These are phyloP conservation scores for Metschnikowia reukaufii DNA, from an alignment of 805 yeast genomes.

Conservation along the genomic window DNA sequence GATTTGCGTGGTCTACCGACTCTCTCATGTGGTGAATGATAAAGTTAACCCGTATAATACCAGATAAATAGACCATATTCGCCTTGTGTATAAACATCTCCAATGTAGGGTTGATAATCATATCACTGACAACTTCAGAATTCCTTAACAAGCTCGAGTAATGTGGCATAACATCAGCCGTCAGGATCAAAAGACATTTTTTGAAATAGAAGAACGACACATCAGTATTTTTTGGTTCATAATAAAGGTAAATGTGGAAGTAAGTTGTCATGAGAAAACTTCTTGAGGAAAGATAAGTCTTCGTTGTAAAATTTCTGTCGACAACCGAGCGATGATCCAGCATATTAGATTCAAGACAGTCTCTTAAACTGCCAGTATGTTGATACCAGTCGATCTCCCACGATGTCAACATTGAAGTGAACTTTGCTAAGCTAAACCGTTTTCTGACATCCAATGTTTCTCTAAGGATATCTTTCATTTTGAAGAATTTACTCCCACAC, in stretches of 20 bases:
- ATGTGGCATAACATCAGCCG: conserved; percentile 23
- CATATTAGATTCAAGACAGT: conserved; percentile 8
- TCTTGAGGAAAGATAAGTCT: conserved; percentile 18
- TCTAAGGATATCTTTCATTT: conserved; percentile 8
- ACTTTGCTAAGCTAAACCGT: conserved; percentile 12
- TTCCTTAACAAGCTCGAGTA: conserved; percentile 17
- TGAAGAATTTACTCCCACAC: conserved; percentile 9
- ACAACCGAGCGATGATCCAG: conserved; percentile 1
- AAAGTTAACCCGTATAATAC: conserved; percentile 32
- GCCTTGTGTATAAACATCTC: conserved; percentile 30
- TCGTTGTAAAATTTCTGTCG: conserved; percentile 19
- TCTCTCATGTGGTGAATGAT: conserved; percentile 25
- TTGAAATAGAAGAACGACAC: conserved; percentile 18
- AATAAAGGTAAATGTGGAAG: conserved; percentile 21
- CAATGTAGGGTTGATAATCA: conserved; percentile 25
- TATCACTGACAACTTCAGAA: conserved; percentile 22
- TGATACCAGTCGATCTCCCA: conserved; percentile 16
- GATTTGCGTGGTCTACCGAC: conserved; percentile 23
- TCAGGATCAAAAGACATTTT: conserved; percentile 17
- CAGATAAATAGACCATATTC: conserved; percentile 30
- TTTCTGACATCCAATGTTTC: conserved; percentile 11
- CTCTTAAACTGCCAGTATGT: conserved; percentile 12
- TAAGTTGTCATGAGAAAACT: conserved; percentile 19
- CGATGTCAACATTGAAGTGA: conserved; percentile 11
- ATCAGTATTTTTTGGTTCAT: conserved; percentile 13